Conservation (phyloP, 352 stramenopile species). For the Globisporangium emineosum region DNA sequence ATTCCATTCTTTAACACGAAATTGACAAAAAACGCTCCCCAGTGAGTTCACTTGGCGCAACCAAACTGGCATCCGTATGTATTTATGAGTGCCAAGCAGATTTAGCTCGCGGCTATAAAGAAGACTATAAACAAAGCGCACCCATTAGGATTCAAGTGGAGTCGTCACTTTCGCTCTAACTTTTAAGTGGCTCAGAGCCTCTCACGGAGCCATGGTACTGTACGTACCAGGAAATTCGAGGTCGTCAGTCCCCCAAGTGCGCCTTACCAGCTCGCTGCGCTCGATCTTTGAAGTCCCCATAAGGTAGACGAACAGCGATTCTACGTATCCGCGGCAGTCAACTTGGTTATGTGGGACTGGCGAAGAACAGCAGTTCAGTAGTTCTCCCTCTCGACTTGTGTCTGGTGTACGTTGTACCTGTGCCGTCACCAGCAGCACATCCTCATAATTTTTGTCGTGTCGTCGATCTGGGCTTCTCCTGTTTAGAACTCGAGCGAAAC, state of each 20-base stretch:
- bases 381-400: neutral
- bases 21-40: too few species aligned
- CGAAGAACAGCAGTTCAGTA: too few species aligned
- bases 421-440: neutral
- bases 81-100: too few species aligned
- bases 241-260: neutral
- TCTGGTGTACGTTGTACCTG: neutral
- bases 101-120: too few species aligned
- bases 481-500: neutral
- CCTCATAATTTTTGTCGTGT: neutral
- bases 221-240: neutral
- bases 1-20: too few species aligned
- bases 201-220: neutral
- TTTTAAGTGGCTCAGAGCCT: neutral
- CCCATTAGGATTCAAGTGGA: too few species aligned
- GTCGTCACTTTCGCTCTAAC: neutral
- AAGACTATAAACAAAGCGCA: too few species aligned
- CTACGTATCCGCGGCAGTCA: neutral
- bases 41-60: too few species aligned
- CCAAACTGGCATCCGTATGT: too few species aligned
- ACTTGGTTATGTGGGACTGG: constrained; percentile 6
- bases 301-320: constrained; percentile 1
- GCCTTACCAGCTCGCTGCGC: neutral
- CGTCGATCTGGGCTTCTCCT: neutral
- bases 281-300: neutral